A percentile compares a stretch with the other conserved stretches of the same genome.
Evolutionary conservation across 2,329 filamentous ascomycete species (phyloP).

Genomic region (Pseudodiploospora longispora): DNA sequence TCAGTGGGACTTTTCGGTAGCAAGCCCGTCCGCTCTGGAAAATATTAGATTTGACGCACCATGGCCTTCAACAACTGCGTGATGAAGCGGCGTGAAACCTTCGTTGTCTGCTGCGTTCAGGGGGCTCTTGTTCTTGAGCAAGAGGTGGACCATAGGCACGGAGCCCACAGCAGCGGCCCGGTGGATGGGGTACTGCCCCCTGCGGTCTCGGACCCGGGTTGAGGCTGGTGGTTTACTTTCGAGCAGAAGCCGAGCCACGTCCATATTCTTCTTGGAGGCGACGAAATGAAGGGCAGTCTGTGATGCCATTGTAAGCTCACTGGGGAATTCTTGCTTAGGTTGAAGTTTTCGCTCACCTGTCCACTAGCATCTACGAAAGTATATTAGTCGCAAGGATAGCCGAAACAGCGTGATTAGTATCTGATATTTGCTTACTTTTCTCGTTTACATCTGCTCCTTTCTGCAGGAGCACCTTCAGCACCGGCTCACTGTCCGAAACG

Average conservation of each 20-base stretch:
- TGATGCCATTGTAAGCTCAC: not conserved
- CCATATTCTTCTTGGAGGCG: conserved; percentile 80
- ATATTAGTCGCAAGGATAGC: not conserved
- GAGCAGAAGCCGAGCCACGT: conserved; percentile 71
- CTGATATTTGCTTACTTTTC: conserved; percentile 47
- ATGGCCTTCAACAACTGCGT: conserved; percentile 70
- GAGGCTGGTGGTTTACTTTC: conserved; percentile 61
- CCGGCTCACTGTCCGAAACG: conserved; percentile 60
- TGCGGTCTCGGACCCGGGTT: conserved; percentile 71
- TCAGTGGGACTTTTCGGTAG: not conserved
- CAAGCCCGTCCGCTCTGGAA: not conserved
- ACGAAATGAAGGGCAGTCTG: conserved; percentile 87
- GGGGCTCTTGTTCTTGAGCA: conserved; percentile 71
- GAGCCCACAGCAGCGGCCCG: conserved; percentile 85
- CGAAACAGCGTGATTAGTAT: conserved; percentile 1
- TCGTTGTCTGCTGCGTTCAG: conserved; percentile 75
- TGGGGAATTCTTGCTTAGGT: not conserved
- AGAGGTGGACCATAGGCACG: conserved; percentile 73
- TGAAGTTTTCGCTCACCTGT: conserved; percentile 36
- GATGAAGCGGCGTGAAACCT: conserved; percentile 84
- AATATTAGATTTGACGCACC: conserved; percentile 32
- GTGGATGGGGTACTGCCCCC: conserved; percentile 86
- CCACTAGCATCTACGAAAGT: conserved; percentile 50
- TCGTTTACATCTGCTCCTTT: conserved; percentile 66
- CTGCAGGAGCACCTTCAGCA: conserved; percentile 59